Percentiles rank a stretch among this genome's conserved stretches.
Conservation (phyloP, 2,329 filamentous ascomycete genomes). For the Pyrenochaeta sp. region DNA sequence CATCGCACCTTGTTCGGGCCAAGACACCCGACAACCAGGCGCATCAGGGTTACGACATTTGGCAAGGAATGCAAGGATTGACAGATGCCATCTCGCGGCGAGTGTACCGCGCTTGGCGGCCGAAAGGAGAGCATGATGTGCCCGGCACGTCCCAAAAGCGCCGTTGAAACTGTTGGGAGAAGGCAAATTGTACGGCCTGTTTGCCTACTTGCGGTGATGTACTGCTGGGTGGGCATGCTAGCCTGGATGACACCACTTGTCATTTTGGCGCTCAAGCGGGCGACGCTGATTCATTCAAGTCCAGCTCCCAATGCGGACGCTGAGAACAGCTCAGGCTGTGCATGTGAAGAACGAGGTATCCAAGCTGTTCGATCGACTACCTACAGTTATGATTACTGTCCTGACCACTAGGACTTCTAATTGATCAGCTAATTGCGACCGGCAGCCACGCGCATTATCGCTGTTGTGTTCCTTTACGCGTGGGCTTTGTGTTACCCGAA, state of each 20-base stretch:
- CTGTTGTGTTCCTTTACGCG: neutral
- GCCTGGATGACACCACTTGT: neutral
- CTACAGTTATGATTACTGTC: neutral
- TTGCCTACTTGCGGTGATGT: neutral
- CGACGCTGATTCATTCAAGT: neutral
- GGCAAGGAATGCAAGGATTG: neutral
- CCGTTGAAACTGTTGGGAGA: neutral
- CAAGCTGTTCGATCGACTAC: neutral
- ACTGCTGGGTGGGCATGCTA: neutral
- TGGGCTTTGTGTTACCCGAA: neutral
- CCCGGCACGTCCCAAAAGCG: neutral
- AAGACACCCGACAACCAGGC: neutral
- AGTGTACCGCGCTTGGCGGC: neutral
- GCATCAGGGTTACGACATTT: neutral
- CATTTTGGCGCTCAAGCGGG: neutral
- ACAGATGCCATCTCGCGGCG: neutral
- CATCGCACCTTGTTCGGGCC: neutral
- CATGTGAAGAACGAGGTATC: neutral
- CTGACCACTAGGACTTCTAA: neutral
- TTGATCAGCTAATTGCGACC: neutral
- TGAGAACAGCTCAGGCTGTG: neutral
- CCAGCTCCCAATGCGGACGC: neutral
- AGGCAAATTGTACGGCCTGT: neutral
- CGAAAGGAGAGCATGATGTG: neutral
- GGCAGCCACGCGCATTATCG: neutral